Base-by-base conservation (phyloP, 2,329 filamentous ascomycete genomes). In the Aureobasidium sp. region DNA sequence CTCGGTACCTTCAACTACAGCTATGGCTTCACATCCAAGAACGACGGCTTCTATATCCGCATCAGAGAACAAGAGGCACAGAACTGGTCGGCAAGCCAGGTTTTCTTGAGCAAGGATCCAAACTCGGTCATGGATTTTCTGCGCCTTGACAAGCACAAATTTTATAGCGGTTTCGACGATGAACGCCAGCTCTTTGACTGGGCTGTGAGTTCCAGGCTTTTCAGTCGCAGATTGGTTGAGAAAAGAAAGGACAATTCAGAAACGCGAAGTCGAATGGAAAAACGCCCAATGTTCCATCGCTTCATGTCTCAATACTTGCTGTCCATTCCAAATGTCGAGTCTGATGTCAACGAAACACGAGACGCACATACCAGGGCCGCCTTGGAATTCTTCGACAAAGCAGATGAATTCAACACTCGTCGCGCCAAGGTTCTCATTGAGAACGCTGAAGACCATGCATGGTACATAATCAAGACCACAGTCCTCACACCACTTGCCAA, bases 231-330 rank as follows among this genome's bases (percentile, higher is more conserved):
- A 1, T 69, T 76, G 1, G 66, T 71, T 55, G 47, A 27, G n/a
- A 48, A 61, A 8, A 50, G 48, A 10, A 64, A 68, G 17, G 71
- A 76, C 53, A 76, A 73, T 57, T 72, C 71, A 63, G 84, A 83
- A 61, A 86, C 89, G 66, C 79, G 84, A 1, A 77, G 79, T 26
- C 80, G 85, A 2, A 77, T 85, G 74, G 71, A 66, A 0, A 76
- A 78, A 44, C 80, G 88, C 0, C 79, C 80, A 0, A 77, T 85
- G 32, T 91, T 85, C 69, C 75, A 76, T 1, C 70, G 71, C 6
- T 92, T 87, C 81, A 71, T 87, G 5, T 78, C 86, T 1, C 82
- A 86, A 5, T 91, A 84, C 65, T 72, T 88, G n/a, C 84, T 85
- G 61, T 53, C 37, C 9, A 34, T 63, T 9, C 39, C 29, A 36